Base-by-base conservation (phyloP, 345 rosid genomes). In the Lagerstroemia speciosa region DNA sequence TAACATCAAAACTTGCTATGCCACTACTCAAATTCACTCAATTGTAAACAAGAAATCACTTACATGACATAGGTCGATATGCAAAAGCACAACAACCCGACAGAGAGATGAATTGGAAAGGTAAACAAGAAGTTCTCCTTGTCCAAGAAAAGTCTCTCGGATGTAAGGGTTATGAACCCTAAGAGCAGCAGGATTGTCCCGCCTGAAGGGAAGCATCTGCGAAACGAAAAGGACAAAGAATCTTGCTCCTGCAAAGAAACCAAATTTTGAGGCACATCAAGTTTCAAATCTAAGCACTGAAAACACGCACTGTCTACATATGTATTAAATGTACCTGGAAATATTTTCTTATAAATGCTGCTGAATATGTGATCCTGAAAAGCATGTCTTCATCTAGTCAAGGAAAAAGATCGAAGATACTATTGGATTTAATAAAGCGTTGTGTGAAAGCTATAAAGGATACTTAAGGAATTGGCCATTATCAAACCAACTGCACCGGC, bases 401-500 rank as follows among this genome's bases (percentile, higher is more conserved):
- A 88, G 90, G 58, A 79, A 67, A 67, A 37, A 22, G 26, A 65
- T 33, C 17, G 8, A 40, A 33, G 40, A 26, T 30, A 55, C 24
- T 26, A 22, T 10, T 19, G 5, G 0, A 11, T 26, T 37, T 64
- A 9, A 27, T n/a, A 15, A 37, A 17, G 52, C 33, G 7, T 63
- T 37, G 17, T 11, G 36, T 15, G 26, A 24, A 65, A 65, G 31
- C 19, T 29, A 19, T 73, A 66, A 74, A 83, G 93, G 96, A 95
- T 92, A 92, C 98, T 95, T 72, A 83, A 75, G 62, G 86, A 82
- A 77, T 95, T 94, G 41, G 99, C 98, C 67, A 92, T 64, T 72
- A 94, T 89, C 80, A 91, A 87, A 76, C 99, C 98, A 65, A 85
- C 78, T 62, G 96, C 93, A 70, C 99, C 98, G 3, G 84, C 87